A percentile compares a stretch with the other conserved stretches of the same genome.
phyloP scores from a whole-genome alignment of 257 asterid genomes.

The Solanum microdontum region DNA sequence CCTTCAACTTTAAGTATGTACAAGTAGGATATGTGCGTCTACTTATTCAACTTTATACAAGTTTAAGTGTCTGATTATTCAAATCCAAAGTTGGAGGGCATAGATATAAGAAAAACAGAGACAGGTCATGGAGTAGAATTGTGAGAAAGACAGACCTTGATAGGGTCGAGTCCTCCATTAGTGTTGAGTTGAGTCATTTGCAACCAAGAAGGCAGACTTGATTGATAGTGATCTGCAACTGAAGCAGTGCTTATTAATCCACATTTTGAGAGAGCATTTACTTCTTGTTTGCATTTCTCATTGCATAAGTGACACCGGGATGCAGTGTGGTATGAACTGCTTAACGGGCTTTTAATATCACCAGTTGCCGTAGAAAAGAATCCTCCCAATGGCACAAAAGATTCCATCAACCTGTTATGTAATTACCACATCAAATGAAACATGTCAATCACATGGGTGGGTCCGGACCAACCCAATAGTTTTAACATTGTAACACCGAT shows the following conservation, averaged over 20 bases:
- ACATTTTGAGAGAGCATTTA: slow-evolving; percentile 28
- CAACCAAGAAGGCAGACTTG: slow-evolving; percentile 47
- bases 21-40: not conserved
- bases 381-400: slow-evolving; percentile 95
- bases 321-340: slow-evolving; percentile 20
- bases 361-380: slow-evolving; percentile 58
- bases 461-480: no score
- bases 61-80: no score
- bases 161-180: slow-evolving; percentile 7
- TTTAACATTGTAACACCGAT: not conserved
- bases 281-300: slow-evolving; percentile 62
- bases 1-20: not conserved
- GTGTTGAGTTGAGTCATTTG: slow-evolving; percentile 23
- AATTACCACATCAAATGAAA: not conserved
- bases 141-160: slow-evolving; percentile 37
- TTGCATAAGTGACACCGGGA: slow-evolving; percentile 53
- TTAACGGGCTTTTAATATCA: slow-evolving; percentile 32
- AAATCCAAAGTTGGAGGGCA: no score
- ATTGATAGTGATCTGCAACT: slow-evolving; percentile 18
- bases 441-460: not conserved
- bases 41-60: no score
- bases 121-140: not conserved
- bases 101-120: not conserved
- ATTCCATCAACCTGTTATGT: slow-evolving; percentile 82
- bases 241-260: slow-evolving; percentile 15